Base-by-base conservation (phyloP, 2,329 filamentous ascomycete genomes). In the Teratosphaeria epicoccoides region DNA sequence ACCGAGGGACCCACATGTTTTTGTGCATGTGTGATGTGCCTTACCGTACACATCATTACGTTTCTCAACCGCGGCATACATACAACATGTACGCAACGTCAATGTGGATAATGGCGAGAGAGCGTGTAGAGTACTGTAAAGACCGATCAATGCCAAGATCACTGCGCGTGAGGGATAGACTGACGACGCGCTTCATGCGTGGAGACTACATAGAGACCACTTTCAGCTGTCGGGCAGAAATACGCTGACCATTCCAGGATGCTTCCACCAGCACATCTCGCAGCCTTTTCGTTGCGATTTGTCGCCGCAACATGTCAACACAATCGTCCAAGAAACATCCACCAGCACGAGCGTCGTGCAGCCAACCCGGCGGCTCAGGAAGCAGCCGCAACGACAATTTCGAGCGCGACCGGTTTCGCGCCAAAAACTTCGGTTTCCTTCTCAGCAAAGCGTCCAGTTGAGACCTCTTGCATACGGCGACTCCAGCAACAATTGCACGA, bases 291-390 rank as follows among this genome's bases (percentile, higher is more conserved):
- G 11, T 24, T 40, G 6, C 29, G 44, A 5, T 24, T 26, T n/a
- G 24, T 40, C 12, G 17, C 24, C 17, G 23, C 20, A 43, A 28
- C 25, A 14, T 23, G 37, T 23, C n/a, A 29, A 20, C 37, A 24
- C 20, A 28, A 22, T 28, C 45, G 45, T 9, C 20, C 44, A 2
- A 24, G 49, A 17, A 46, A 52, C 33, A 43, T 43, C 12, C 52
- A 54, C 46, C 37, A 47, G 20, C 52, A 54, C 24, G 17, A 33
- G 24, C 45, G 40, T 26, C 48, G 47, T 14, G 47, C 43, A 43
- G 29, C 37, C 9, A 10, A 25, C n/a, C 46, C 46, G 33, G 14
- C n/a, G n/a, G n/a, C 33, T 20, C 33, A 20, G 10, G 6, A 4
- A n/a, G 33, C 33, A 40, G 7, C 7, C 28, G 10, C 28, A 14